phyloP scores from a whole-genome alignment of 192 early-diverging fungal species.

The Spizellomyces punctatus region DNA sequence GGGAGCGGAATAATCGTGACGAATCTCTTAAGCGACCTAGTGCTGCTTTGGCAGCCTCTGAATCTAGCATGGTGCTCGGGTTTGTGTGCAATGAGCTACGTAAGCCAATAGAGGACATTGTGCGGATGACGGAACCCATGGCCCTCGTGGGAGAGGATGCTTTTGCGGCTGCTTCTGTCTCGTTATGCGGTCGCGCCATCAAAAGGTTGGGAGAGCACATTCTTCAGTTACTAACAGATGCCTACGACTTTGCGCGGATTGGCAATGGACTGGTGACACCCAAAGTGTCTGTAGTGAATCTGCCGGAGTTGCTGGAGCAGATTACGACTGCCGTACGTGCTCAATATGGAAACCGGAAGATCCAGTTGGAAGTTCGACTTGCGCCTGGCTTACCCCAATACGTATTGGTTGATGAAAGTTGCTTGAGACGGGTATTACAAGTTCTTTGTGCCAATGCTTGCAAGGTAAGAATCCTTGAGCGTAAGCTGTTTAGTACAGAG shows the following conservation, averaged over 20 bases:
- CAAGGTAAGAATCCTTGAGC: constrained; percentile 9
- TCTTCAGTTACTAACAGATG: constrained; percentile 9
- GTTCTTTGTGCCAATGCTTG: constrained; percentile 6
- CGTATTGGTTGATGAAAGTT: background rate
- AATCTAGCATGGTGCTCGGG: constrained; percentile 8
- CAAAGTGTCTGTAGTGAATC: background rate
- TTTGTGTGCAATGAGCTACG: constrained; percentile 22
- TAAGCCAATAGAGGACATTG: constrained; percentile 9
- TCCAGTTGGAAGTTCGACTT: constrained; percentile 8
- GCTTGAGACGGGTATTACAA: constrained; percentile 11
- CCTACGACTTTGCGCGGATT: constrained; percentile 10
- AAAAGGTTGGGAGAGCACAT: background rate
- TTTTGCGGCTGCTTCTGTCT: background rate
- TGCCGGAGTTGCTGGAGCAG: constrained; percentile 13
- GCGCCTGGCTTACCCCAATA: background rate
- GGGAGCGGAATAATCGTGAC: background rate
- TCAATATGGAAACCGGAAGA: background rate
- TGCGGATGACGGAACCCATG: background rate
- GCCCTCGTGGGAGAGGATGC: background rate
- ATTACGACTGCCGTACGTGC: background rate
- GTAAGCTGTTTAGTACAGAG: background rate
- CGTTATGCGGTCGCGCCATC: background rate
- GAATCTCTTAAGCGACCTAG: background rate
- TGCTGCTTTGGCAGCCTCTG: background rate
- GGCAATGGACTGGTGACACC: background rate